phyloP scores from a whole-genome alignment of 805 yeast genomes.

The Wickerhamiella alocasiicola region DNA sequence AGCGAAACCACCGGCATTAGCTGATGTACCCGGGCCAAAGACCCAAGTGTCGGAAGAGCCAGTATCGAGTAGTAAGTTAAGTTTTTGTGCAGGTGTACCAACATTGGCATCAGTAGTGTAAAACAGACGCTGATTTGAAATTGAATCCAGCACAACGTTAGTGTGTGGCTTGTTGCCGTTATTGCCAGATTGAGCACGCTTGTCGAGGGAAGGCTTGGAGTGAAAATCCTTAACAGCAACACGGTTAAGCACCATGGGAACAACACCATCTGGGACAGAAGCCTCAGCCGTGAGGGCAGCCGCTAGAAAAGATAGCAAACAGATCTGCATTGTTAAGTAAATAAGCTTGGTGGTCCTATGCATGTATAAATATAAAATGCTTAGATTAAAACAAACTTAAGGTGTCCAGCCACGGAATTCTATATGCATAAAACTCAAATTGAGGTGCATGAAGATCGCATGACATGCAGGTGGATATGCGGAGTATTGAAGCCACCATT shows the following conservation, averaged over 20 bases:
- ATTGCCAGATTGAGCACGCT: not conserved
- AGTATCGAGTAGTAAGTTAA: conserved; percentile 51
- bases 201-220: not conserved
- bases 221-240: conserved; percentile 1
- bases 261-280: conserved; percentile 1
- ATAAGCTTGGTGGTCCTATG: too few species aligned
- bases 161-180: not conserved
- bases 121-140: conserved; percentile 27
- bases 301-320: not conserved
- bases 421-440: too few species aligned
- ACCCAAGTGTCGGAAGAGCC: conserved; percentile 71
- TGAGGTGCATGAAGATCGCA: too few species aligned
- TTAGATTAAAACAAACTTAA: too few species aligned
- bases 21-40: conserved; percentile 23
- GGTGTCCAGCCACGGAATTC: too few species aligned
- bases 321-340: too few species aligned
- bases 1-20: not conserved
- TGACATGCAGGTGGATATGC: too few species aligned
- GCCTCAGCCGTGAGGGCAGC: too few species aligned
- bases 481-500: too few species aligned
- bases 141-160: conserved; percentile 13
- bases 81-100: conserved; percentile 48
- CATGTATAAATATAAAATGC: too few species aligned
- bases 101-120: conserved; percentile 30
- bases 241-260: not conserved